These are phyloP conservation scores for Kodamaea ohmeri DNA, from an alignment of 1,139 yeast species.

Conservation along the genomic window DNA sequence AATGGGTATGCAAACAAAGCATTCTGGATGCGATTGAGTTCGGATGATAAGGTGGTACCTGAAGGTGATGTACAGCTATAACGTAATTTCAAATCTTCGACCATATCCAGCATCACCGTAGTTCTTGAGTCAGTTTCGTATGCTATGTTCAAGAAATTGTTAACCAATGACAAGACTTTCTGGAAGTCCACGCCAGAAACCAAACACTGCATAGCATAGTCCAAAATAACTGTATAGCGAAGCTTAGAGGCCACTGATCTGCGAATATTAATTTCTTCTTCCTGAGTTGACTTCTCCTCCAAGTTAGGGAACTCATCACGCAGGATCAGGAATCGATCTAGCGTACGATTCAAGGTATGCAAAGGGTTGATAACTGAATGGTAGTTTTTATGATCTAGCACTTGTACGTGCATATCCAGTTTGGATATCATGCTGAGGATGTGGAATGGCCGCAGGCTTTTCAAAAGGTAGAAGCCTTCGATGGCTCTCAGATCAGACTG, in stretches of 20 bases:
- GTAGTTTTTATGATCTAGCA: constrained; percentile 7
- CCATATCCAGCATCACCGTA: not conserved
- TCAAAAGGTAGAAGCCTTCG: not conserved
- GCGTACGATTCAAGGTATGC: not conserved
- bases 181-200: not conserved
- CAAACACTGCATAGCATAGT: not conserved
- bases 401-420: constrained; percentile 1
- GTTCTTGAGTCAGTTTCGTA: not conserved
- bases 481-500: not conserved
- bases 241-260: not conserved
- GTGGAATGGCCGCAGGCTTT: not conserved
- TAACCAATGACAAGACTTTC: not conserved
- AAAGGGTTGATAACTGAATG: constrained; percentile 4
- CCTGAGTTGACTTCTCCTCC: not conserved
- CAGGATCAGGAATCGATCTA: constrained; percentile 1
- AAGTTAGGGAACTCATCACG: constrained; percentile 2
- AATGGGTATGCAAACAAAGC: constrained; percentile 7
- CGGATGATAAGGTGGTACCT: constrained; percentile 5
- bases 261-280: not conserved
- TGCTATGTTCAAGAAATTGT: not conserved
- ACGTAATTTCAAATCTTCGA: not conserved
- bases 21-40: constrained; percentile 7
- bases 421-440: constrained; percentile 3
- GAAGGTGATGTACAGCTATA: not conserved
- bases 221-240: not conserved